Percentiles rank a stretch among this genome's conserved stretches.
Conservation (phyloP, 2,329 filamentous ascomycete species). For the Pseudogymnoascus sp. region DNA sequence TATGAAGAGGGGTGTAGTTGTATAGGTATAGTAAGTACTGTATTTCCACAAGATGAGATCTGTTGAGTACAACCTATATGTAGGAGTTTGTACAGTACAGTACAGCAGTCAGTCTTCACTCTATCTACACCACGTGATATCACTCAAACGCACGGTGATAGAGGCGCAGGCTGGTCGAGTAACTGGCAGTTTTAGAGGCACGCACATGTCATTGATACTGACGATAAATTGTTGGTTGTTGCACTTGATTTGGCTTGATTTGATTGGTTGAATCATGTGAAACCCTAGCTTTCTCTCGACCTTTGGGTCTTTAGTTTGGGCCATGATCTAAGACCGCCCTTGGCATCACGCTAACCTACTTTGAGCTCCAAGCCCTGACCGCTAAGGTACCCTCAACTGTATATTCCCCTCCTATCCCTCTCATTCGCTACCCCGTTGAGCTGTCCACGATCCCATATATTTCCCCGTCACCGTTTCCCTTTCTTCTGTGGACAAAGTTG, state of each 20-base stretch:
- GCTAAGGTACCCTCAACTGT: slow-evolving; percentile 4
- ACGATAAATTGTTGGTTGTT: not conserved
- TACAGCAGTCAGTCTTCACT: not conserved
- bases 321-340: slow-evolving; percentile 2
- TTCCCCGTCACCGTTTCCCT: not conserved
- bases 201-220: slow-evolving; percentile 6
- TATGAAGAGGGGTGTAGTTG: not conserved
- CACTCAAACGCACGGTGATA: not conserved
- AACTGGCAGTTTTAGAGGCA: too few species aligned
- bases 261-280: not conserved
- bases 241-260: not conserved
- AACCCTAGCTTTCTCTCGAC: not conserved
- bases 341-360: not conserved
- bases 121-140: not conserved
- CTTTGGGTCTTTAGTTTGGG: not conserved
- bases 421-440: slow-evolving; percentile 11
- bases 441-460: slow-evolving; percentile 15
- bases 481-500: slow-evolving; percentile 3
- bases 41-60: not conserved
- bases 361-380: slow-evolving; percentile 10
- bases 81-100: not conserved
- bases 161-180: not conserved
- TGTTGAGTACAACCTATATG: not conserved
- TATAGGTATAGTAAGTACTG: not conserved
- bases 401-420: slow-evolving; percentile 10